These are phyloP conservation scores for Cutaneotrichosporon cavernicola DNA, from an alignment of 1,284 basidiomycete species.

Conservation along the genomic window DNA sequence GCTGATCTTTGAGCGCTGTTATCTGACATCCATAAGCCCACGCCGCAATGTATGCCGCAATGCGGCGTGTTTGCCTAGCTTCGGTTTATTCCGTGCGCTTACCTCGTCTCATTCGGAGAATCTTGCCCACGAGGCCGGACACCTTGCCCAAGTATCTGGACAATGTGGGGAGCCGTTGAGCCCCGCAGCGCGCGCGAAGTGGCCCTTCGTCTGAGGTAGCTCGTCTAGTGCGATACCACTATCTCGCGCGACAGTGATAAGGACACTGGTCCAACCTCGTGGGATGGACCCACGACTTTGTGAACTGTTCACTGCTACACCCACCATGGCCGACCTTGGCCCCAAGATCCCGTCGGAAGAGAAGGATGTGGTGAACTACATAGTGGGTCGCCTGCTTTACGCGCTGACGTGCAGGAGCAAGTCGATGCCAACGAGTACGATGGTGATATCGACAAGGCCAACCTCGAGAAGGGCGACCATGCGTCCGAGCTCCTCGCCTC, in stretches of 20 bases:
- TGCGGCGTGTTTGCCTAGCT: slow-evolving; percentile 6
- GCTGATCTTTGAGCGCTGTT: too few species aligned
- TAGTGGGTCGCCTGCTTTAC: background rate
- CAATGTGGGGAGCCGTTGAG: background rate
- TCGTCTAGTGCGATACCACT: background rate
- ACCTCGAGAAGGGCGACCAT: slow-evolving; percentile 13
- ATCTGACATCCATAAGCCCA: background rate
- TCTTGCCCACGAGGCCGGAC: background rate
- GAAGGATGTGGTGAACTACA: slow-evolving; percentile 7
- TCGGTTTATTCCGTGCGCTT: slow-evolving; percentile 1
- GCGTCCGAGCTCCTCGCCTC: slow-evolving; percentile 11
- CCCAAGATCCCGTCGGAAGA: background rate
- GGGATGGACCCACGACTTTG: background rate
- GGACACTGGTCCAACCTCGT: background rate
- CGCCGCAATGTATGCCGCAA: background rate
- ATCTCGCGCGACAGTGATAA: background rate
- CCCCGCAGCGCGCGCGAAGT: background rate
- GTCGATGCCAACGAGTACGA: background rate
- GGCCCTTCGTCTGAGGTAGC: too few species aligned
- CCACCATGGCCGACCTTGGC: slow-evolving; percentile 6
- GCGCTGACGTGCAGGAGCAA: background rate
- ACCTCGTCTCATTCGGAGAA: background rate
- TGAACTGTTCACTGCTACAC: background rate
- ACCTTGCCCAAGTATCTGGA: background rate
- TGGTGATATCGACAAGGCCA: background rate